Base-by-base conservation (phyloP, 2,329 filamentous ascomycete species). In the Xylaria sp. region DNA sequence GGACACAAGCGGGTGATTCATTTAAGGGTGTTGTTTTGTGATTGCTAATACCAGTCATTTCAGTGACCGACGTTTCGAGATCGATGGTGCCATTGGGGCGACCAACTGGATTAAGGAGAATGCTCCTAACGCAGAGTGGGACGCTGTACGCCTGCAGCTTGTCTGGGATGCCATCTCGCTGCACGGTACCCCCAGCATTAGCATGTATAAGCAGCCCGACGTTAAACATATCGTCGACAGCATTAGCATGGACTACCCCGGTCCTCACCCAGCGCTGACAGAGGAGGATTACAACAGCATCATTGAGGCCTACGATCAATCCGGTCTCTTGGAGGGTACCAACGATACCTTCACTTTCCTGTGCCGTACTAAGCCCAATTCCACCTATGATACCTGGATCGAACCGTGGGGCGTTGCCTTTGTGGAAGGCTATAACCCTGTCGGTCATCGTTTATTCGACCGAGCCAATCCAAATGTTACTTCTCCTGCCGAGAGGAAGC, bases 121-220 rank as follows among this genome's bases (percentile, higher is more conserved):
- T 61, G 67, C 60, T 6, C 51, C 66, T 55, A 54, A 60, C 57
- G 41, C 41, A 23, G 70, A 67, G 46, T 76, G 72, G 72, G 70
- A 66, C 62, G 61, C 60, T 39, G 59, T 56, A 13, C 72, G 74
- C 20, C 69, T 67, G 4, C 71, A 75, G 70, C 59, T 72, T n/a
- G 70, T 76, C 10, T 75, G 63, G 61, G 72, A 76, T 36, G 73
- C 70, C 58, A 76, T 75, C 36, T 68, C 73, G 12, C 70, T 76
- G 7, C 74, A 76, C 64, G 72, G 70, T 28, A 73, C 71, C 63
- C 65, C 66, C 60, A 71, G 64, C 49, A 72, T 75, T 65, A 67
- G 57, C 51, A 71, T 72, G 64, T 73, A 71, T 68, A 75, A 75
- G 71, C 70, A 75, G 62, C 20, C 28, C 13, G 68, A 72, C 31